Conservation (phyloP, 169 alveolate species). For the Cytauxzoon felis region DNA sequence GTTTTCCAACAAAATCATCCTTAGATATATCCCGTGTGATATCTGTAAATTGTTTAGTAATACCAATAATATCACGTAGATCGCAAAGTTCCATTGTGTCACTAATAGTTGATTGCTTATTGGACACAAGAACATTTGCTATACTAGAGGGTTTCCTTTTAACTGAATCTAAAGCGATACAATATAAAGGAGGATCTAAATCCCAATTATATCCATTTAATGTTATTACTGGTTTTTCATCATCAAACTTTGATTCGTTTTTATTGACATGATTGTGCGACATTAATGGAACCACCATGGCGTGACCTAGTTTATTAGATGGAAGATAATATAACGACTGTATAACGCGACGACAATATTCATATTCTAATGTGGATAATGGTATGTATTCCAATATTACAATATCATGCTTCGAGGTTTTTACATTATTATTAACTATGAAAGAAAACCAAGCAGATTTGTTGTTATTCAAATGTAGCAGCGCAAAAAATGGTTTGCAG, state of each 20-base stretch:
- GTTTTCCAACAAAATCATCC: constrained; percentile 11
- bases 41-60: background rate
- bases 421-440: background rate
- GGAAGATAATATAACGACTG: constrained; percentile 3
- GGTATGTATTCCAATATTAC: constrained; percentile 27
- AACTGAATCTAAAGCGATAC: background rate
- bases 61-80: background rate
- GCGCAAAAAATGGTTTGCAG: constrained; percentile 20
- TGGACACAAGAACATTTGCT: background rate
- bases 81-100: background rate
- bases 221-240: background rate
- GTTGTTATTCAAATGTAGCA: constrained; percentile 24
- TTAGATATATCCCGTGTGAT: background rate
- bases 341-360: constrained; percentile 25
- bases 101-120: background rate
- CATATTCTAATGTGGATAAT: constrained; percentile 28
- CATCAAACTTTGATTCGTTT: background rate
- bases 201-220: background rate
- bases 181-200: background rate
- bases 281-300: background rate
- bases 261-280: background rate
- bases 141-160: background rate
- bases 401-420: background rate
- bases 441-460: constrained; percentile 36
- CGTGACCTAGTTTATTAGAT: background rate